Evolutionary conservation across 345 rosid genomes (phyloP), one percentile per base, ranked within the genome.

Genomic region (Populus pruinosa): DNA sequence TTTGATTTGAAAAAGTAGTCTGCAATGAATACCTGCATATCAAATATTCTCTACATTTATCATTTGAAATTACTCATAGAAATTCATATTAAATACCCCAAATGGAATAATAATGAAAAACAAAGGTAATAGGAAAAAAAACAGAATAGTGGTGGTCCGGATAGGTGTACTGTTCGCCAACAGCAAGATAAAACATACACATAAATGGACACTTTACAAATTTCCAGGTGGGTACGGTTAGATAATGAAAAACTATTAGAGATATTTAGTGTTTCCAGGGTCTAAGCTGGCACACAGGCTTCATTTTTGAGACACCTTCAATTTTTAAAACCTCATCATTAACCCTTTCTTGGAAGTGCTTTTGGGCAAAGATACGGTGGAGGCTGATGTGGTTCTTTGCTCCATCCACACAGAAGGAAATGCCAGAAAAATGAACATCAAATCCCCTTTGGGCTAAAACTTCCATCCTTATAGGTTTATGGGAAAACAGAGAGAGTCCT

Each of bases 1-100:
- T 86, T 88, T 80, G 97, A 87, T 80, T 88, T 91, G 78, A 96
- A 92, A 80, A 92, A 92, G 86, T 92, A 96, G 86, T 96, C 99
- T n/a, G 88, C 85, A 79, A 93, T 92, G 87, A 91, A 93, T 69
- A 92, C 99, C 98, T 96, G 90, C 88, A 87, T 70, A 44, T 69
- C 67, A 84, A 70, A 79, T 20, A 49, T 21, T 9, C 12, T 41
- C 47, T 41, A 41, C 0, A 59, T 64, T 56, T 35, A 41, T 35
- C 20, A 16, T 2, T 41, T 41, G 4, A 8, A 50, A 44, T 56
- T 41, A 41, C 47, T 43, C 31, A 61, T 47, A 62, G 35, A 27
- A 69, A 25, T 20, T 43, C 35, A 64, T 29, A n/a, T 11, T 7
- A n/a, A 36, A 56, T 5, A 12, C 35, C 25, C 64, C 27, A 76